Percentiles rank a stretch among this genome's conserved stretches.
These are phyloP conservation scores for Saccharomyces mikatae DNA, from an alignment of 805 yeast species.

Conservation along the genomic window DNA sequence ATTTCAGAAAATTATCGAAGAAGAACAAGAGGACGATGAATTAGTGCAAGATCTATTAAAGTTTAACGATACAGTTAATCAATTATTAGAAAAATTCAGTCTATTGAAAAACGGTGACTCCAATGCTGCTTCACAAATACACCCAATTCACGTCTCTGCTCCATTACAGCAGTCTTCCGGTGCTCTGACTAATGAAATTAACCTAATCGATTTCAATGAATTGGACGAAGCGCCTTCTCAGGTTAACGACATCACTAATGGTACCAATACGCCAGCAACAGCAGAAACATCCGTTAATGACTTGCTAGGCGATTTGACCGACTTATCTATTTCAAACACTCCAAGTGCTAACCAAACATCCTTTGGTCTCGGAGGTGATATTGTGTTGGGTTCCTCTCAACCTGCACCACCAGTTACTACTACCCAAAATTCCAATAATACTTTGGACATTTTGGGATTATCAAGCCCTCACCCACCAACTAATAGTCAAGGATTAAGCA, in stretches of 20 bases:
- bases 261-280: conserved; percentile 1
- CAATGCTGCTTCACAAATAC: conserved; percentile 40
- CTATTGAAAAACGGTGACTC: conserved; percentile 56
- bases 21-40: conserved; percentile 60
- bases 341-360: conserved; percentile 29
- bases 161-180: conserved; percentile 26
- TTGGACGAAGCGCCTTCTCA: conserved; percentile 28
- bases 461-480: conserved; percentile 6
- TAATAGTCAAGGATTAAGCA: conserved; percentile 2
- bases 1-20: conserved; percentile 69
- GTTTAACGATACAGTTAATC: conserved; percentile 66
- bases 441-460: conserved; percentile 5
- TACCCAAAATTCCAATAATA: conserved; percentile 21
- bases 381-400: conserved; percentile 33
- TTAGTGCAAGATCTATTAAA: conserved; percentile 54
- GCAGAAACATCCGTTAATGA: conserved; percentile 36
- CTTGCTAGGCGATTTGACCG: conserved; percentile 59
- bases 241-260: background rate
- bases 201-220: conserved; percentile 70
- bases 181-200: conserved; percentile 35
- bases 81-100: conserved; percentile 56
- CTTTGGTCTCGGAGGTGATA: conserved; percentile 24
- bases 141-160: conserved; percentile 32
- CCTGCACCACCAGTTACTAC: conserved; percentile 20
- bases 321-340: conserved; percentile 45